A percentile compares a stretch with the other conserved stretches of the same genome.
Conservation (phyloP, 495 filamentous ascomycete genomes). For the Podospora didyma region DNA sequence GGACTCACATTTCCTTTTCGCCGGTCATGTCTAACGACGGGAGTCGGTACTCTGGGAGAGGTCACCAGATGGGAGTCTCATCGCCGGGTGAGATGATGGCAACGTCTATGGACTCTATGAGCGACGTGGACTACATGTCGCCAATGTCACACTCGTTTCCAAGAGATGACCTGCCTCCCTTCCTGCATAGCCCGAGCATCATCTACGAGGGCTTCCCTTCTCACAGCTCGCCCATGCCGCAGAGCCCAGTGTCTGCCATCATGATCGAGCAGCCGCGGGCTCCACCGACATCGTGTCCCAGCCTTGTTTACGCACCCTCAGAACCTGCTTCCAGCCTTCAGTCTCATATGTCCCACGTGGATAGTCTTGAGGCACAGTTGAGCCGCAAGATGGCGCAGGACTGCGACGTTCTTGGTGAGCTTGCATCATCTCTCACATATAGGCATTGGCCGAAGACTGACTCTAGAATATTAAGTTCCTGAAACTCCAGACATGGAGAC, state of each 20-base stretch:
- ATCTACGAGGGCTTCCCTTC: conserved; percentile 48
- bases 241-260: conserved; percentile 48
- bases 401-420: conserved; percentile 43
- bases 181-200: conserved; percentile 47
- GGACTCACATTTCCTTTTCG: conserved; percentile 31
- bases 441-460: conserved; percentile 3
- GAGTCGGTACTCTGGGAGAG: conserved; percentile 18
- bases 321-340: conserved; percentile 45
- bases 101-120: conserved; percentile 48
- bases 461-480: conserved; percentile 17
- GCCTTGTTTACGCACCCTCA: conserved; percentile 44
- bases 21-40: conserved; percentile 23
- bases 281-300: conserved; percentile 46
- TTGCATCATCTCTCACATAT: not conserved
- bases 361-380: conserved; percentile 42
- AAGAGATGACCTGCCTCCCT: conserved; percentile 46
- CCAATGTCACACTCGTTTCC: conserved; percentile 47
- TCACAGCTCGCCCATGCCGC: conserved; percentile 43
- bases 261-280: conserved; percentile 48
- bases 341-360: conserved; percentile 37
- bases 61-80: conserved; percentile 20
- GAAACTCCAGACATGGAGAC: conserved; percentile 43
- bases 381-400: conserved; percentile 42
- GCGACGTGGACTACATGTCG: conserved; percentile 53
- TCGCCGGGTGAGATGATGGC: conserved; percentile 41